phyloP scores from a whole-genome alignment of 495 filamentous ascomycete species.

The Viridothelium virens region DNA sequence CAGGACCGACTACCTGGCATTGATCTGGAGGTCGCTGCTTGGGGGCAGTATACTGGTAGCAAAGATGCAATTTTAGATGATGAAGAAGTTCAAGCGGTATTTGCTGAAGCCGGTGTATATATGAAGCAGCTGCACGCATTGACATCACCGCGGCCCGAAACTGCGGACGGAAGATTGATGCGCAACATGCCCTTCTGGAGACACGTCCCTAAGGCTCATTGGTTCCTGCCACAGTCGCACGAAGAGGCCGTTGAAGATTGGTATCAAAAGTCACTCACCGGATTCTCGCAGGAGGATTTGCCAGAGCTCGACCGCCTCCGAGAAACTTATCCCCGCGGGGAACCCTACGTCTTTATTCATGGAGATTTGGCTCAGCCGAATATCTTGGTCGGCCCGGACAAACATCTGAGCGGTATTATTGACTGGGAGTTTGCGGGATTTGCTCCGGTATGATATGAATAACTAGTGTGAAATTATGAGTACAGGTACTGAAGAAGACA shows the following conservation, averaged over 20 bases:
- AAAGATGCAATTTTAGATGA: background rate
- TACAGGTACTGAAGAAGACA: conserved; percentile 1
- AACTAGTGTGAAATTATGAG: background rate
- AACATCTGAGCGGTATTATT: background rate
- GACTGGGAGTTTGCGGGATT: conserved; percentile 6
- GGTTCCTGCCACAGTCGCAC: background rate
- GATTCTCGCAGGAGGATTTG: background rate
- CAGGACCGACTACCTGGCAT: background rate
- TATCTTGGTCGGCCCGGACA: background rate
- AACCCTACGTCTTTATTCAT: background rate
- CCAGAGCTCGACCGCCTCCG: background rate
- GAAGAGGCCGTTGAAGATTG: background rate
- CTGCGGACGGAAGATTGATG: background rate
- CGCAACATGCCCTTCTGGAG: background rate
- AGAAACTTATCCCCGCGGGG: background rate
- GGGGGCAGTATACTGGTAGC: background rate
- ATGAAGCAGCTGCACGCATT: background rate
- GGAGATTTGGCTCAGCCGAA: background rate
- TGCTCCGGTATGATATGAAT: background rate
- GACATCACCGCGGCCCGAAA: background rate
- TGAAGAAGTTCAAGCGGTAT: background rate
- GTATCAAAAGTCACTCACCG: background rate
- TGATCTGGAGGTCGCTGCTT: background rate
- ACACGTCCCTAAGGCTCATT: background rate
- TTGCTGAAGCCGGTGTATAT: background rate